These are phyloP conservation scores for Penicillium sclerotiorum DNA, from an alignment of 2,329 filamentous ascomycete genomes.

Conservation along the genomic window DNA sequence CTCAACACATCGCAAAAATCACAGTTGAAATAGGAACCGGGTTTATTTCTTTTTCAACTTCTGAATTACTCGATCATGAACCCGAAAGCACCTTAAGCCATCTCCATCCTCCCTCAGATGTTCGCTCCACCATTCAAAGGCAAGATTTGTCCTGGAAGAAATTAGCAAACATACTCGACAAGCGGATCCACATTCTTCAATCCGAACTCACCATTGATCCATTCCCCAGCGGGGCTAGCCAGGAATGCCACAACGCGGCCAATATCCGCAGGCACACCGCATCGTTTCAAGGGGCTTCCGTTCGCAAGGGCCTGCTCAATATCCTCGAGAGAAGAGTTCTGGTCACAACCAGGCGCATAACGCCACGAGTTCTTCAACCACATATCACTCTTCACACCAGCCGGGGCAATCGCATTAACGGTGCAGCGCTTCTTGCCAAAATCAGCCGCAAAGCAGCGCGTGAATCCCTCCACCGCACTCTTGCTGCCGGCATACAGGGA, in stretches of 20 bases:
- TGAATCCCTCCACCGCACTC: slow-evolving; percentile 76
- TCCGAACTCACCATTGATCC: slow-evolving; percentile 64
- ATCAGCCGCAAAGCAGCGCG: slow-evolving; percentile 72
- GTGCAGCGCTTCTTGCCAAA: slow-evolving; percentile 59
- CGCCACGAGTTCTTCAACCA: slow-evolving; percentile 71
- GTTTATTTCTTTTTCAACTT: neutral
- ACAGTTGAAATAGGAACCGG: too few relatives aligned
- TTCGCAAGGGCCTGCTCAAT: slow-evolving; percentile 60
- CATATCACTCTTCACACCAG: slow-evolving; percentile 60
- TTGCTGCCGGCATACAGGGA: slow-evolving; percentile 75
- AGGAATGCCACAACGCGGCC: slow-evolving; percentile 61
- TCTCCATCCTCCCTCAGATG: slow-evolving; percentile 13
- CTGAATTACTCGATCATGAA: neutral
- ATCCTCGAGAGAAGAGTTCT: slow-evolving; percentile 47
- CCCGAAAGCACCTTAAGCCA: neutral
- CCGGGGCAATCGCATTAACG: slow-evolving; percentile 30
- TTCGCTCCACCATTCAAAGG: slow-evolving; percentile 28
- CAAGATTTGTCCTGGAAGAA: slow-evolving; percentile 24
- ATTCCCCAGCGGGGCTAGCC: slow-evolving; percentile 62
- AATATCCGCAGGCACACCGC: slow-evolving; percentile 61
- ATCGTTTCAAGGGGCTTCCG: slow-evolving; percentile 62
- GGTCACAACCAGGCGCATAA: slow-evolving; percentile 58
- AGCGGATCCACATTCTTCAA: slow-evolving; percentile 3
- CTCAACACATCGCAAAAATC: too few relatives aligned
- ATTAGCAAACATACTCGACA: too few relatives aligned